These are phyloP conservation scores for Coniferiporia weirii DNA, from an alignment of 1,284 basidiomycete species.

Conservation along the genomic window DNA sequence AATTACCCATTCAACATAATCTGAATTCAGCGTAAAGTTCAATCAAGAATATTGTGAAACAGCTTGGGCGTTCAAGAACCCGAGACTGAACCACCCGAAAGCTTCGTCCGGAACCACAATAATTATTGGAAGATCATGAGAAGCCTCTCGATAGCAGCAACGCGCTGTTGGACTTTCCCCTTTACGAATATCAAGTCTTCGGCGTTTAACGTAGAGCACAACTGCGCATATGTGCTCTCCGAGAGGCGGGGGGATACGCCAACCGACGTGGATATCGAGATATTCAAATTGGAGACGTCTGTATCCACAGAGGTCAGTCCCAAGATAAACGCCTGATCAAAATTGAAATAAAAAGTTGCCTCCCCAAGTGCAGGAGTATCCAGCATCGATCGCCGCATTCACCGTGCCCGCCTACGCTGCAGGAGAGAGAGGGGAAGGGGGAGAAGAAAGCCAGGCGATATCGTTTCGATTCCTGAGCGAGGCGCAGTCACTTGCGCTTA, in stretches of 20 bases:
- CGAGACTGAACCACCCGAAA: not conserved
- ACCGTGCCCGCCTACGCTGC: not conserved
- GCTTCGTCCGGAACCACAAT: not conserved
- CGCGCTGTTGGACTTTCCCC: constrained; percentile 14
- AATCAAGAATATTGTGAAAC: too few species aligned
- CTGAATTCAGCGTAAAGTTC: too few species aligned
- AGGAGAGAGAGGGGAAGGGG: not conserved
- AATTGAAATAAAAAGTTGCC: not conserved
- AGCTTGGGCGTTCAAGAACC: too few species aligned
- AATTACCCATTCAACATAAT: too few species aligned
- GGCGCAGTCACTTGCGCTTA: constrained; percentile 10
- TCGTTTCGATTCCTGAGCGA: constrained; percentile 15
- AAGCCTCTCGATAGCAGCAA: constrained; percentile 7
- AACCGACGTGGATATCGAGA: constrained; percentile 52
- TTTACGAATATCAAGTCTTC: constrained; percentile 39
- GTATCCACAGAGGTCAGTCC: constrained; percentile 23
- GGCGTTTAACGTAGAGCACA: constrained; percentile 67
- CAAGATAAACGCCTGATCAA: not conserved
- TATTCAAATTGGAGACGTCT: constrained; percentile 45
- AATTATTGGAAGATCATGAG: constrained; percentile 2
- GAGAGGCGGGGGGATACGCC: constrained; percentile 42
- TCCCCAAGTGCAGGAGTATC: constrained; percentile 10
- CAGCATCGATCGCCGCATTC: constrained; percentile 4
- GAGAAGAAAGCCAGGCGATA: not conserved
- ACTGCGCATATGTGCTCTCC: constrained; percentile 53